Evolutionary conservation across 208 protist species (phyloP), one percentile per base, ranked within the genome.

Genomic region (Leishmania mexicana): DNA sequence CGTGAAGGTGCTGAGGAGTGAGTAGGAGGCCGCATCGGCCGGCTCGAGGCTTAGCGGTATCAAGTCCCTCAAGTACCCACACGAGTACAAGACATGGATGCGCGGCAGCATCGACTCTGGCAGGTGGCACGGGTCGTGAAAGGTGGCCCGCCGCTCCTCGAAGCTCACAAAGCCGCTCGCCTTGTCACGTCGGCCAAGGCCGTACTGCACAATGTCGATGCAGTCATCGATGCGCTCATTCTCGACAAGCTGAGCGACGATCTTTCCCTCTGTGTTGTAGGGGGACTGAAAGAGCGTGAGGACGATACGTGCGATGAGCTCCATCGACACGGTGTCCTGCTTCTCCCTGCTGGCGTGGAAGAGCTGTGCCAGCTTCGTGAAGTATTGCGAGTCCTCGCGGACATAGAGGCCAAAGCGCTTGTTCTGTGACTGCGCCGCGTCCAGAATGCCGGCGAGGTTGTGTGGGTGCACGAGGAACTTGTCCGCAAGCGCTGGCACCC

Each of bases 191-290:
- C 89, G 80, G 38, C 94, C 94, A 75, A 97, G 87, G 17, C 75
- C 92, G 86, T 91, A 90, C 85, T 97, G 94, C 58, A 97, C 90
- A 75, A 94, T 93, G 81, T 97, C 92, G 54, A 97, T 89, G 79
- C 87, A 89, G 54, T 79, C 84, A 68, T 97, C 90, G 65, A 95
- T 87, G 79, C 83, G 73, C 11, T 83, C 79, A 64, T 92, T 88
- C 58, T 95, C 90, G 1, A 97, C 89, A 67, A 94, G 94, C 78
- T 95, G 92, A 5, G 88, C 81, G 68, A 97, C 84, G 54, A 95
- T 93, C 79, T 88, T 90, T 11, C 85, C 86, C n/a, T 97, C 92
- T 6, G 90, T 90, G 79, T 78, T 93, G 86, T 92, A 95, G 2
- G 94, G 94, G 11, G 87, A 60, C 53, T 86, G 84, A 19, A 97